Conservation (phyloP, 352 stramenopile species). For the Halophytophthora polymorphica region DNA sequence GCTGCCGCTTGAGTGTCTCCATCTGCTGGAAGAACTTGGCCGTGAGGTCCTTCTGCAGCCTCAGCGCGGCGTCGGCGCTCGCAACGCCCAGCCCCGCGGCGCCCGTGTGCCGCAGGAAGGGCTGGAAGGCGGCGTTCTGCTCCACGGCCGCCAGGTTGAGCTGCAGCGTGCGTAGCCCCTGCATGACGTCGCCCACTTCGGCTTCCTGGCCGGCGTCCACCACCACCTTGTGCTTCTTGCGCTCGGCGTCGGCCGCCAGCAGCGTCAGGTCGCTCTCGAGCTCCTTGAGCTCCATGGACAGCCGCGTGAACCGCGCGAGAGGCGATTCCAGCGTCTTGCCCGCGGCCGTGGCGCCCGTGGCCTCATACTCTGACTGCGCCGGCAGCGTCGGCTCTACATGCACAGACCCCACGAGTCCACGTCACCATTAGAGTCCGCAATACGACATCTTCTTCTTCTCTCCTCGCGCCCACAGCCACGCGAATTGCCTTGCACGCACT, state of each 20-base stretch:
- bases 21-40: conserved; percentile 73
- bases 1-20: conserved; percentile 45
- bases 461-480: background rate
- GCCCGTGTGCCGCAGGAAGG: conserved; percentile 38
- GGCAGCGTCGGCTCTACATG: conserved; percentile 41
- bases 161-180: conserved; percentile 56
- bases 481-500: conserved; percentile 32
- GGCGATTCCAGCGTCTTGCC: conserved; percentile 50
- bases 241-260: conserved; percentile 34
- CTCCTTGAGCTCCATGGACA: conserved; percentile 69
- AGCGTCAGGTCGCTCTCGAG: conserved; percentile 61
- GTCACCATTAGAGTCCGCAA: conserved; percentile 1
- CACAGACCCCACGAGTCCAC: conserved; percentile 1
- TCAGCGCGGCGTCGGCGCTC: conserved; percentile 41
- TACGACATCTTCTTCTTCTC: background rate
- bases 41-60: conserved; percentile 66
- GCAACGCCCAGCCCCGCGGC: conserved; percentile 1
- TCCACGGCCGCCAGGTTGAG: conserved; percentile 60
- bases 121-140: conserved; percentile 50
- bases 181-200: conserved; percentile 63
- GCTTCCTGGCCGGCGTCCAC: conserved; percentile 66
- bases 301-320: conserved; percentile 62
- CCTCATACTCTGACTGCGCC: conserved; percentile 57
- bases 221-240: conserved; percentile 48
- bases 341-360: conserved; percentile 13